Base-by-base conservation (phyloP, 805 yeast species). In the Torulaspora maleeae region DNA sequence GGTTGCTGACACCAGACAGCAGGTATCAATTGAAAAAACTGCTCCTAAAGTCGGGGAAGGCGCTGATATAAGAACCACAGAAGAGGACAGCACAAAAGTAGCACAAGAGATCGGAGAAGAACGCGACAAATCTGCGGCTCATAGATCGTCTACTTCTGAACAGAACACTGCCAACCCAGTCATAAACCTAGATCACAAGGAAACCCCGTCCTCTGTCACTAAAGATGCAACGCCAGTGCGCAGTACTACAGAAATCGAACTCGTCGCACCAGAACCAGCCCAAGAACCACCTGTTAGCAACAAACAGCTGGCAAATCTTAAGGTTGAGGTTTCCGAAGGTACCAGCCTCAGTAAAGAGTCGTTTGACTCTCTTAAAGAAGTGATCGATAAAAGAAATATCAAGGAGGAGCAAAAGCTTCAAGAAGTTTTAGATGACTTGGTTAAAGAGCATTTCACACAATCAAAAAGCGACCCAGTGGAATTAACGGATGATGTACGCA, bases 381-480 rank as follows among this genome's bases (percentile, higher is more conserved):
- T 32, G 10, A 15, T 40, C 7, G 36, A 41, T 27, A 38, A 27
- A 15, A 36, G 34, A 20, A 22, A 28, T 22, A 17, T 36, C 10
- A 42, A 27, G 4, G 45, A 41, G 30, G 41, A 42, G 29, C 38
- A 38, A n/a, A 36, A 28, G 27, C 56, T 56, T 3, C 53, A 48
- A 27, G 43, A 48, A 19, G 47, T 59, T 24, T 50, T 60, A 3
- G 58, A 58, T 30, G 36, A 50, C 16, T 29, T 60, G 15, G 57
- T 60, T 7, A 55, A 53, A 20, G 43, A 54, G 13, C 59, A 59
- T 22, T 43, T 60, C n/a, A 43, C 50, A 8, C 48, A 45, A 20
- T 41, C 51, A 1, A 38, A 45, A 24, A 45, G 38, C 10, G 51
- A 45, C 11, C 41, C 47, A 27, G 37, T 43, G 15, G 47, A 40